Percentiles rank a stretch among this genome's conserved stretches.
Conservation (phyloP, 768 basidiomycete genomes). For the Rhodotorula sphaerocarpa region DNA sequence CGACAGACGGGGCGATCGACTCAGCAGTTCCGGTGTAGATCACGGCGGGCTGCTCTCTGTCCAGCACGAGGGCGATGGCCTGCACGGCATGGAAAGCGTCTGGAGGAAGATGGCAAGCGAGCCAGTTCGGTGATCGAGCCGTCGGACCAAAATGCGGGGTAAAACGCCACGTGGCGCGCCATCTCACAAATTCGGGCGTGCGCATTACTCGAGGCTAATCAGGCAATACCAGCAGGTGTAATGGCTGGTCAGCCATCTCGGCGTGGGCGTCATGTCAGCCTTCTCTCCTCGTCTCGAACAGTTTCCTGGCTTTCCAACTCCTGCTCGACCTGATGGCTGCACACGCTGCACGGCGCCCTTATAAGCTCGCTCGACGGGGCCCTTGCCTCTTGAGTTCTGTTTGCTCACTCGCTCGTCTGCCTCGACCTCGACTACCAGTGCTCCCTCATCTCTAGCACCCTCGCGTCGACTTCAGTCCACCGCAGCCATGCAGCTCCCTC, state of each 20-base stretch:
- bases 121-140: slow-evolving; percentile 13
- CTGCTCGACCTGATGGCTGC: not conserved
- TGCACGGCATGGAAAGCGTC: too few species aligned
- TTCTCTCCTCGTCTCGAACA: not conserved
- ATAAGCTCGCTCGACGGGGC: not conserved
- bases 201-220: not conserved
- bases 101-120: too few species aligned
- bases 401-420: not conserved
- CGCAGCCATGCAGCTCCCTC: slow-evolving; percentile 12
- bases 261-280: not conserved
- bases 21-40: too few species aligned
- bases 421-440: not conserved
- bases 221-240: not conserved
- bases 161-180: not conserved
- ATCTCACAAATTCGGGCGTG: not conserved
- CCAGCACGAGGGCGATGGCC: too few species aligned
- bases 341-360: not conserved
- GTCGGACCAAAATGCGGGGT: not conserved
- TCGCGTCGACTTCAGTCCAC: not conserved
- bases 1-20: too few species aligned
- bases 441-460: not conserved
- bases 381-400: not conserved
- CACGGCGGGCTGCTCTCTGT: too few species aligned
- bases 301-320: not conserved
- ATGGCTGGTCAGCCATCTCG: not conserved